Percentiles rank a stretch among this genome's conserved stretches.
Conservation (phyloP, 495 filamentous ascomycete species). For the Neurospora discreta region DNA sequence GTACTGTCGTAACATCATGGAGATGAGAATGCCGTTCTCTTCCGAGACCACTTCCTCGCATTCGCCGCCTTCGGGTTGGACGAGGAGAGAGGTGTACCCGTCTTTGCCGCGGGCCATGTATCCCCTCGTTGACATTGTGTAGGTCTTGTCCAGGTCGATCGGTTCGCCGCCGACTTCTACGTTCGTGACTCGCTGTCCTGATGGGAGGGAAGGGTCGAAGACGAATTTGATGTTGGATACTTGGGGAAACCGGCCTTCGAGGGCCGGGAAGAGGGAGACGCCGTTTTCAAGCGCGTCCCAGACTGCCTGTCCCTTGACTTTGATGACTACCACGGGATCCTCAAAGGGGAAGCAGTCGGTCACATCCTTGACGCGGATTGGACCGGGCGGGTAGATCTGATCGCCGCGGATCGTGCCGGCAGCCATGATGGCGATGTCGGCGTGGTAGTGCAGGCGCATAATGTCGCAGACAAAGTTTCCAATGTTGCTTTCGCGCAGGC, state of each 20-base stretch:
- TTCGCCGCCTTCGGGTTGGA: constrained; percentile 55
- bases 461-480: constrained; percentile 87
- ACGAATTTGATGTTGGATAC: constrained; percentile 68
- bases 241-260: constrained; percentile 74
- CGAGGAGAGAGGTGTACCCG: constrained; percentile 63
- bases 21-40: constrained; percentile 77
- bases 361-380: constrained; percentile 66
- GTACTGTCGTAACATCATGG: constrained; percentile 76
- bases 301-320: constrained; percentile 53
- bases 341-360: constrained; percentile 82
- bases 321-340: constrained; percentile 74
- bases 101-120: constrained; percentile 84
- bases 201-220: constrained; percentile 49
- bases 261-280: constrained; percentile 64
- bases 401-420: constrained; percentile 79
- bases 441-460: constrained; percentile 69
- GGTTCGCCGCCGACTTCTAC: constrained; percentile 48
- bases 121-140: constrained; percentile 62
- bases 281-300: constrained; percentile 72
- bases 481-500: constrained; percentile 65
- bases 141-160: constrained; percentile 47
- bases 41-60: constrained; percentile 71
- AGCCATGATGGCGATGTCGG: constrained; percentile 77
- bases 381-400: constrained; percentile 73
- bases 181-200: constrained; percentile 50